Evolutionary conservation across 108 stramenopile genomes (phyloP), one percentile per base, ranked within the genome.

Genomic region (Conticribra weissflogii): DNA sequence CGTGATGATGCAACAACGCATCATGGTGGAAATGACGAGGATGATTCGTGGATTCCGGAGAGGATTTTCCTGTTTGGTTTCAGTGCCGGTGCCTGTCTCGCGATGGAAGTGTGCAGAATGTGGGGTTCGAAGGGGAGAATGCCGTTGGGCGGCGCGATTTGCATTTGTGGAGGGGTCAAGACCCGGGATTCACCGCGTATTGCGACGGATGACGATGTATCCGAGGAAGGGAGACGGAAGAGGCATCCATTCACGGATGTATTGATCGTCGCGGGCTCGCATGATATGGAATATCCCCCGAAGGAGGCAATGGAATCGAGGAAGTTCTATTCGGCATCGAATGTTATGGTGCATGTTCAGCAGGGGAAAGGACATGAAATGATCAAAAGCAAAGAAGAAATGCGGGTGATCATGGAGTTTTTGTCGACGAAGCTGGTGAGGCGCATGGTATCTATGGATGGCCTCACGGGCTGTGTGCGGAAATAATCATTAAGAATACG

Each of bases 61-160:
- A 61, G 74, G 15, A 21, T 83, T 23, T 83, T 83, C 65, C 54
- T 83, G 1, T 76, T 83, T 19, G 82, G 82, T 18, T 83, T 72
- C 51, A 78, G 82, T 23, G 63, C 79, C 18, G 82, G 82, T 17
- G 82, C 66, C 25, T 68, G 71, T 53, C 67, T 83, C 49, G 74
- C 34, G 3, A 83, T 83, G 82, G 77, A 79, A 60, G 15, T 60
- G 18, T 79, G 82, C 59, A 33, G 56, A 15, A 27, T 52, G 34
- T 74, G 65, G 63, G 45, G 29, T 53, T 15, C 18, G 12, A 33
- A 29, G 14, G 34, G 59, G 54, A 19, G 50, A 47, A 30, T 53
- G 47, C 49, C 82, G 9, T 61, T 83, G 31, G 82, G 82, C 12
- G 82, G 82, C 24, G 63, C 70, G 5, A 72, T 83, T 31, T 83